These are phyloP conservation scores for Salpingoeca rosetta DNA, from an alignment of 78 protist species.

Conservation along the genomic window DNA sequence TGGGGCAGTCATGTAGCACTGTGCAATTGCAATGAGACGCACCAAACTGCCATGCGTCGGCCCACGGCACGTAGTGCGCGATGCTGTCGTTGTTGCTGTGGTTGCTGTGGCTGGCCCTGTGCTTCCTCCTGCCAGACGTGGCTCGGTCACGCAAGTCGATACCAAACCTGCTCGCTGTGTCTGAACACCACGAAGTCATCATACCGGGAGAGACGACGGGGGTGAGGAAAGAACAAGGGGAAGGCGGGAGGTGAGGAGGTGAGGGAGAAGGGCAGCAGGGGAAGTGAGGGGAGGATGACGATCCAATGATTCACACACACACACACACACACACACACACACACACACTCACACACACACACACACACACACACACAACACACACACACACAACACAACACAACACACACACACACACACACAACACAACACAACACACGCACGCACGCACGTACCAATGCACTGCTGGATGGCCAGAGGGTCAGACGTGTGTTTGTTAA, in stretches of 20 bases:
- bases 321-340: background rate
- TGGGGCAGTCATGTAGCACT: no score
- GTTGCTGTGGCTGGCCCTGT: background rate
- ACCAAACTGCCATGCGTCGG: background rate
- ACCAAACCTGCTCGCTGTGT: no score
- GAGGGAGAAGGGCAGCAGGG: background rate
- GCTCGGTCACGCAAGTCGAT: no score
- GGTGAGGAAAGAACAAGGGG: no score
- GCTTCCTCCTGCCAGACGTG: no score
- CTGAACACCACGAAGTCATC: no score
- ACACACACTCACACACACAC: background rate
- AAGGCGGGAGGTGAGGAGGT: no score
- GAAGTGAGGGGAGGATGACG: background rate
- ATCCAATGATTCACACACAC: background rate
- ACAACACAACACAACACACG: no score
- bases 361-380: background rate
- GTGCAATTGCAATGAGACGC: no score
- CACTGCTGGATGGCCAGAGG: background rate
- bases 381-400: background rate
- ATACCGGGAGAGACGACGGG: no score
- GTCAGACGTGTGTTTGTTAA: background rate
- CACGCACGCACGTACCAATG: background rate
- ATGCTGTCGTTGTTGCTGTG: background rate
- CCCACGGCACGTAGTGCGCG: background rate
- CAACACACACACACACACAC: background rate